These are phyloP conservation scores for Cyamopsis tetragonoloba DNA, from an alignment of 306 rosid species.

Conservation along the genomic window DNA sequence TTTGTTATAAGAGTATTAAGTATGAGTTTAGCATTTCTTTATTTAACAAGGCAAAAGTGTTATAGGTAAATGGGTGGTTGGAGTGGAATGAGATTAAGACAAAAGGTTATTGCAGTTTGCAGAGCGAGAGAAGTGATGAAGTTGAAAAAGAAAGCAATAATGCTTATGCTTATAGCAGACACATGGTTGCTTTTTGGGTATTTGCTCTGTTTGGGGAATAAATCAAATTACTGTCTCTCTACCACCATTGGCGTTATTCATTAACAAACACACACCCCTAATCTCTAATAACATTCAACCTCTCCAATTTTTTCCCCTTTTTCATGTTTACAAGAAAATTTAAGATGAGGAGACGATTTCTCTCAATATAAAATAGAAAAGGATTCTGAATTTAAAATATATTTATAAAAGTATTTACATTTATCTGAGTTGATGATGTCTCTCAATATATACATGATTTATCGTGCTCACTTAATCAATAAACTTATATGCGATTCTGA, in stretches of 20 bases:
- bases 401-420: too few species aligned
- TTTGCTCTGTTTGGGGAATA: conserved; percentile 90
- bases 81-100: conserved; percentile 50
- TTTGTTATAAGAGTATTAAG: conserved; percentile 4
- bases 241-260: conserved; percentile 64
- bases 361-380: too few species aligned
- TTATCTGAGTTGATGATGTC: too few species aligned
- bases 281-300: too few species aligned
- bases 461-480: too few species aligned
- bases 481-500: background rate
- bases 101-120: conserved; percentile 57
- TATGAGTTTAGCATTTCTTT: conserved; percentile 28
- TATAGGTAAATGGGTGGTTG: conserved; percentile 40
- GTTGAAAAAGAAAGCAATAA: conserved; percentile 51
- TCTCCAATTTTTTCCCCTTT: too few species aligned
- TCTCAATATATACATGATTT: too few species aligned
- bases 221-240: conserved; percentile 79
- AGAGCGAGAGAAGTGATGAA: conserved; percentile 26
- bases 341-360: too few species aligned
- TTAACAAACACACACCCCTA: too few species aligned
- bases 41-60: conserved; percentile 27
- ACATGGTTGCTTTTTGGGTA: conserved; percentile 81
- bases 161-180: conserved; percentile 66
- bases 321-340: too few species aligned
- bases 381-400: too few species aligned